A percentile compares a stretch with the other conserved stretches of the same genome.
Evolutionary conservation across 2,329 filamentous ascomycete species (phyloP).

Genomic region (Rugonectria rugulosa): DNA sequence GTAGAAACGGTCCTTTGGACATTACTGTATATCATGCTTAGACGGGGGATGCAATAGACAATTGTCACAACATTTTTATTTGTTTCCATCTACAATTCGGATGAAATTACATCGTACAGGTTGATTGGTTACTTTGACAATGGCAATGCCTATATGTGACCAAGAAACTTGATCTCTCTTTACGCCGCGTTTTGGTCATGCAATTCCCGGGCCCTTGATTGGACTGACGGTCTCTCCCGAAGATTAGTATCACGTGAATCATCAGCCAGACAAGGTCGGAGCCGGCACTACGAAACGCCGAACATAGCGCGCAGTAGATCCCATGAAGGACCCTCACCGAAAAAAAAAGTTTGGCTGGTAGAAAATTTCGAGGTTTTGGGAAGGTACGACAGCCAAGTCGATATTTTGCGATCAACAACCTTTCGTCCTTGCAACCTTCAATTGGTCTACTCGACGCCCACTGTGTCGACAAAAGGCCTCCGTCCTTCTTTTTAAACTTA

Average conservation of each 20-base stretch:
- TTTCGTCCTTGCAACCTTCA: conserved; percentile 23
- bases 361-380: conserved; percentile 42
- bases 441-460: conserved; percentile 29
- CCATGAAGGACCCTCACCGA: conserved; percentile 39
- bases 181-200: conserved; percentile 30
- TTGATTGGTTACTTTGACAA: conserved; percentile 4
- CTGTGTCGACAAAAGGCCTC: background rate
- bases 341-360: conserved; percentile 43
- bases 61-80: conserved; percentile 36
- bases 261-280: conserved; percentile 28
- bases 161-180: background rate
- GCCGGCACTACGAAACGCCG: conserved; percentile 44
- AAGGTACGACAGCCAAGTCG: conserved; percentile 33
- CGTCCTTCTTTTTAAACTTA: background rate
- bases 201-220: conserved; percentile 34
- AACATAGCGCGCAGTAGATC: conserved; percentile 34
- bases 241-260: conserved; percentile 21
- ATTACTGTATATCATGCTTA: conserved; percentile 53
- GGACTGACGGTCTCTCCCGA: conserved; percentile 8
- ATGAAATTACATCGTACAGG: conserved; percentile 6
- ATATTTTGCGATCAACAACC: conserved; percentile 34
- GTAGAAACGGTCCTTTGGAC: conserved; percentile 39
- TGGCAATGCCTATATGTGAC: conserved; percentile 3
- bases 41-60: conserved; percentile 49
- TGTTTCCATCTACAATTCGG: conserved; percentile 16